Percentiles rank a stretch among this genome's conserved stretches.
Conservation (phyloP, 805 yeast species). For the Saccharomycopsis microspora region DNA sequence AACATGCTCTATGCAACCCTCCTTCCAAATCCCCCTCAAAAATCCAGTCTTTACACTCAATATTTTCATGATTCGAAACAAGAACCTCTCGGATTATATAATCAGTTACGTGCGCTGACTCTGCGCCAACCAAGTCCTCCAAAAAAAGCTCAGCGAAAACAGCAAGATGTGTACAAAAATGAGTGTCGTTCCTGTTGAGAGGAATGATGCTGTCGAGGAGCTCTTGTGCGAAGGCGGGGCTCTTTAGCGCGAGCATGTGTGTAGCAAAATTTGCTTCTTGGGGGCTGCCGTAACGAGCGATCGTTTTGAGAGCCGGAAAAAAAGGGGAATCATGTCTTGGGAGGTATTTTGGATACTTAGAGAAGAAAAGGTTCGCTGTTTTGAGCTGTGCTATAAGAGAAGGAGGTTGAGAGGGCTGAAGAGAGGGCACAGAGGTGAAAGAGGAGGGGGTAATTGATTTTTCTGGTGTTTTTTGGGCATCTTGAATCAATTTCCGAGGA, state of each 20-base stretch:
- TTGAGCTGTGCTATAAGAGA: constrained; percentile 19
- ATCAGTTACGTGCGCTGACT: constrained; percentile 47
- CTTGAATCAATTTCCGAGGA: too few species aligned
- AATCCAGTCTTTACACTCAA: constrained; percentile 28
- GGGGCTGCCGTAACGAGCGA: constrained; percentile 34
- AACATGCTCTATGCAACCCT: constrained; percentile 24
- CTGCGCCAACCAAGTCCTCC: constrained; percentile 33
- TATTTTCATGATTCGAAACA: constrained; percentile 40
- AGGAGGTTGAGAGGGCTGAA: too few species aligned
- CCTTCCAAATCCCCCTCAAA: constrained; percentile 31
- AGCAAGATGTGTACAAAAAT: constrained; percentile 46
- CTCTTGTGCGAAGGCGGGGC: too few species aligned
- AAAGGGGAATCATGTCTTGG: constrained; percentile 20
- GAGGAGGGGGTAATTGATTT: too few species aligned
- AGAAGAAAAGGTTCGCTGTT: constrained; percentile 48
- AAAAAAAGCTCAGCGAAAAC: constrained; percentile 48
- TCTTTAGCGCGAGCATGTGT: too few species aligned
- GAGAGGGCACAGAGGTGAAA: too few species aligned
- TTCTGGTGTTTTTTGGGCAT: too few species aligned
- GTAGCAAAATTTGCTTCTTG: constrained; percentile 51
- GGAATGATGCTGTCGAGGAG: constrained; percentile 35
- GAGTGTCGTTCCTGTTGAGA: constrained; percentile 25
- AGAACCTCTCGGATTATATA: constrained; percentile 52
- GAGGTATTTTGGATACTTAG: constrained; percentile 36
- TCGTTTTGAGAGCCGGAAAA: neutral